Evolutionary conservation across 2,329 filamentous ascomycete species (phyloP), one percentile per base, ranked within the genome.

Genomic region (Colletotrichum sp.): DNA sequence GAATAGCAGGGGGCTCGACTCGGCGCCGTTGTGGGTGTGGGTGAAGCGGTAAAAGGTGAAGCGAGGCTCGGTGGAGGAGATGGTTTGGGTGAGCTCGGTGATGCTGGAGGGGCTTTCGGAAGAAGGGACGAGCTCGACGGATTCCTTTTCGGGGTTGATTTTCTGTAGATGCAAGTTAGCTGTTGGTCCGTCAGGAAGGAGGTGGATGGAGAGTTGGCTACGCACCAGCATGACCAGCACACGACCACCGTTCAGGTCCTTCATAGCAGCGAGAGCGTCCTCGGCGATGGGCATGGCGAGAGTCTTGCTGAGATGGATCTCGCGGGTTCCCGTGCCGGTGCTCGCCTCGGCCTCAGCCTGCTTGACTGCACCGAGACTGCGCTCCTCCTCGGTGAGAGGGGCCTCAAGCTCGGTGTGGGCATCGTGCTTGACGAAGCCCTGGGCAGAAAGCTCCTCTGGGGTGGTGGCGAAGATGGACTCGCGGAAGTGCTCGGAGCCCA

Each of bases 341-440:
- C 92, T 92, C 75, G 94, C 94, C 82, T 94, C 91, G 77, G 93
- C 92, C 86, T 97, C 95, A 4, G 92, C 93, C 70, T 93, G 90
- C 86, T 93, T 94, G 65, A 96, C 93, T 73, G 93, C 93, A 36
- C 92, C 92, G 77, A 96, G 85, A 3, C 90, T 91, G 79, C 90
- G 88, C 86, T 97, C 95, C 84, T 96, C 94, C 81, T 95, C 93
- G 0, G 95, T 97, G 79, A 97, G 87, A 18, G 95, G 95, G 16
- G 94, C 94, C 39, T 88, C 91, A 48, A 92, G 82, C 76, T 87
- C 86, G 8, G 86, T 88, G 82, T 96, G 94, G 65, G 90, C 90
- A 81, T 95, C 93, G 82, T 96, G 94, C 80, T 90, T 92, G 80
- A 89, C 88, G 86, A 96, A 97, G 1, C 95, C 95, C 55, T 89